Evolutionary conservation across 2,329 filamentous ascomycete genomes (phyloP), one percentile per base, ranked within the genome.

Genomic region (Lecanicillium sp.): DNA sequence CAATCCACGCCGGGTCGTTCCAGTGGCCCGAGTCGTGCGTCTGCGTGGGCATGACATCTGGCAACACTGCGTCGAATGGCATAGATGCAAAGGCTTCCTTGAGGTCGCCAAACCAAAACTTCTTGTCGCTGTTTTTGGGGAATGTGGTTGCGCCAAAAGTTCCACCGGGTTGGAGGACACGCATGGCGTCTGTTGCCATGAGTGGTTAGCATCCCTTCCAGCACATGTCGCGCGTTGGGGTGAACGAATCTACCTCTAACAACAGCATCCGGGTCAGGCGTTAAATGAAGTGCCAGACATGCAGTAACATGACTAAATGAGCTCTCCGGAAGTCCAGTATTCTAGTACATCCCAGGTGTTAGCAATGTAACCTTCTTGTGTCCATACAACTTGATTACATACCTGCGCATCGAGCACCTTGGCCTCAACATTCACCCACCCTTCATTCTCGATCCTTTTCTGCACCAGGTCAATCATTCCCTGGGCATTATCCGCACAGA

Each of bases 401-500:
- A 70, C 66, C 55, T 64, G 66, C 0, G 68, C 70, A 54, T 77
- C 68, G 25, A 71, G 44, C 5, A 63, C 50, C 29, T 57, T 60
- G 0, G 62, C 59, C 45, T 68, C 60, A 0, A 63, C 56, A 37
- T 68, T 69, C 3, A 60, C 49, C 72, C 72, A 77, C 1, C 54
- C 57, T 36, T 72, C 62, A 0, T 46, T 49, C 11, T 51, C 44
- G 12, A 64, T 58, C 25, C 68, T 60, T 38, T 49, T 54, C 44
- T 59, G 56, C 5, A 68, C 53, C 17, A 65, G 46, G 3, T 56
- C 58, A 3, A 77, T 52, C 52, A 72, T 58, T 3, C 48, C 52
- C 2, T 58, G 54, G 0, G 69, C 65, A 17, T 62, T 57, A 47
- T 79, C 74, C 4, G 66, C 64, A 20, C 65, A 72, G n/a, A 71